These are phyloP conservation scores for Penicillium sp. DNA, from an alignment of 2,329 filamentous ascomycete genomes.

Conservation along the genomic window DNA sequence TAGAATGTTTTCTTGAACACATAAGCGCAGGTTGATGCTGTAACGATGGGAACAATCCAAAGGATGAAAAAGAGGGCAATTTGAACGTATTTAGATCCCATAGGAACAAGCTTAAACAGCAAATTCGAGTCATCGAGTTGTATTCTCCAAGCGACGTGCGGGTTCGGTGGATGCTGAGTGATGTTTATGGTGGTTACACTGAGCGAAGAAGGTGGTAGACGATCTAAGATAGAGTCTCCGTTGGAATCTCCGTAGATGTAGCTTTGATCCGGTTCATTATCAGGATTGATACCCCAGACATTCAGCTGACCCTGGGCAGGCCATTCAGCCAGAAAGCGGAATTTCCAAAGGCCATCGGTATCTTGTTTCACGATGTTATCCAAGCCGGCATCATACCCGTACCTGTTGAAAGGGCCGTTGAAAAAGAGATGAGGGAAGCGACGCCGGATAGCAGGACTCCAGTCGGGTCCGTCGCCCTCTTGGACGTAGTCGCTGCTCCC, in stretches of 20 bases:
- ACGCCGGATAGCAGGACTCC: slow-evolving; percentile 37
- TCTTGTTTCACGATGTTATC: slow-evolving; percentile 53
- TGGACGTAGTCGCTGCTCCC: slow-evolving; percentile 61
- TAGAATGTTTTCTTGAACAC: slow-evolving; percentile 62
- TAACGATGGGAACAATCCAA: slow-evolving; percentile 52
- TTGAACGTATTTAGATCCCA: slow-evolving; percentile 55
- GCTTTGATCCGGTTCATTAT: slow-evolving; percentile 60
- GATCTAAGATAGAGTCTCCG: slow-evolving; percentile 59
- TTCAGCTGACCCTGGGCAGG: slow-evolving; percentile 62
- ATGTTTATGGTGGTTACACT: slow-evolving; percentile 59
- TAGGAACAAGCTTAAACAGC: slow-evolving; percentile 52
- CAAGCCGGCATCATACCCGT: slow-evolving; percentile 61
- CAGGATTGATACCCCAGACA: slow-evolving; percentile 64
- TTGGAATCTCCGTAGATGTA: slow-evolving; percentile 62
- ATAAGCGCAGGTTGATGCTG: slow-evolving; percentile 52
- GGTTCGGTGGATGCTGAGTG: slow-evolving; percentile 53
- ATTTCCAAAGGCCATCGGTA: slow-evolving; percentile 54
- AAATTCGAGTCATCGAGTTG: slow-evolving; percentile 55
- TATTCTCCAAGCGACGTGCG: slow-evolving; percentile 56
- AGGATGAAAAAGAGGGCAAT: slow-evolving; percentile 56
- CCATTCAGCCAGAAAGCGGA: slow-evolving; percentile 63
- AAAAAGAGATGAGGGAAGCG: slow-evolving; percentile 63
- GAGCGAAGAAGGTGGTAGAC: slow-evolving; percentile 59
- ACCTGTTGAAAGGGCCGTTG: slow-evolving; percentile 63
- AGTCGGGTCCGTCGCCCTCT: slow-evolving; percentile 53